These are phyloP conservation scores for Phascolomyces articulosus DNA, from an alignment of 371 early-diverging fungal genomes.

Conservation along the genomic window DNA sequence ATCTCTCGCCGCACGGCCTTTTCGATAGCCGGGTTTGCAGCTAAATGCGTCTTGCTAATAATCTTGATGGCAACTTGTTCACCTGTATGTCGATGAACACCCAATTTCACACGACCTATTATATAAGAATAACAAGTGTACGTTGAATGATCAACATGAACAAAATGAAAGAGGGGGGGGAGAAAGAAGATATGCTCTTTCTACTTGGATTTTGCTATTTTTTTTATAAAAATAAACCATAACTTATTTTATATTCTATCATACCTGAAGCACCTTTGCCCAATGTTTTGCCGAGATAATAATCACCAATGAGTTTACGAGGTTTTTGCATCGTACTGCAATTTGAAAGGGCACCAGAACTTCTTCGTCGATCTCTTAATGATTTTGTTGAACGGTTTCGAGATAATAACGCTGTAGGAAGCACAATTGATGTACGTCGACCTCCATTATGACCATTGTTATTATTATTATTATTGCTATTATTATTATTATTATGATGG, in stretches of 20 bases:
- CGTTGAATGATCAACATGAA: too few species aligned
- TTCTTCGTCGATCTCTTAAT: slow-evolving; percentile 40
- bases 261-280: slow-evolving; percentile 59
- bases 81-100: slow-evolving; percentile 44
- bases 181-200: too few species aligned
- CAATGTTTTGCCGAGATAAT: slow-evolving; percentile 51
- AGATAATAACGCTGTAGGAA: slow-evolving; percentile 20
- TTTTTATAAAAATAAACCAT: too few species aligned
- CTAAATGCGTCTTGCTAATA: slow-evolving; percentile 50
- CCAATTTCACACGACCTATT: slow-evolving; percentile 51
- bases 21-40: slow-evolving; percentile 62
- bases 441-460: slow-evolving; percentile 7
- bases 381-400: slow-evolving; percentile 34
- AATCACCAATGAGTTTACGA: slow-evolving; percentile 51
- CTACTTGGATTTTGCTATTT: too few species aligned
- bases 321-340: slow-evolving; percentile 37
- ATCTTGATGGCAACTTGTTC: slow-evolving; percentile 57
- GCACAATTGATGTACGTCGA: slow-evolving; percentile 36
- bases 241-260: background rate
- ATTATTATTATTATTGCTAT: slow-evolving; percentile 5
- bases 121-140: too few species aligned
- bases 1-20: slow-evolving; percentile 73
- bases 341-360: slow-evolving; percentile 44
- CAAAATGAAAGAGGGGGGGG: too few species aligned
- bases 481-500: background rate